These are phyloP conservation scores for Sordariomycetes sp. DNA, from an alignment of 2,329 filamentous ascomycete genomes.

Conservation along the genomic window DNA sequence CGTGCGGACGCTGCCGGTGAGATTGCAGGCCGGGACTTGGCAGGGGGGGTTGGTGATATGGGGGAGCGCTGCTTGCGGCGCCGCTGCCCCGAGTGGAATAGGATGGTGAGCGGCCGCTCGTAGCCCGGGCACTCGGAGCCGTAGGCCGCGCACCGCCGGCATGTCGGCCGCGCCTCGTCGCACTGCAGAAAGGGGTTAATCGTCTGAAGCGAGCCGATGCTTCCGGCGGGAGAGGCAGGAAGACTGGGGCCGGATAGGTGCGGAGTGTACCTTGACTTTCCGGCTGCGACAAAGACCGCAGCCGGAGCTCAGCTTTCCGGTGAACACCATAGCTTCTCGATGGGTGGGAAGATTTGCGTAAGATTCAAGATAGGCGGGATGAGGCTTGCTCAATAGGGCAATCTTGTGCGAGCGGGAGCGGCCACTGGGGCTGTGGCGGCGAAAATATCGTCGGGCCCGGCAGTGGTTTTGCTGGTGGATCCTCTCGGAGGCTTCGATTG, in stretches of 20 bases:
- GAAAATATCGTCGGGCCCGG: neutral
- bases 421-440: no score
- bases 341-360: neutral
- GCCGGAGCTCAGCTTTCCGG: neutral
- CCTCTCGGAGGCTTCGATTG: neutral
- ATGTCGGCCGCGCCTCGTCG: neutral
- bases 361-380: neutral
- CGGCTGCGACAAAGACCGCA: neutral
- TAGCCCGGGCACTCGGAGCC: neutral
- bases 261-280: neutral
- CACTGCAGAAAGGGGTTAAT: neutral
- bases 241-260: neutral
- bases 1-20: neutral
- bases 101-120: neutral
- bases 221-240: neutral
- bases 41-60: neutral
- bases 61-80: neutral
- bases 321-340: neutral
- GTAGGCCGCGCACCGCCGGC: neutral
- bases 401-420: neutral
- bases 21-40: neutral
- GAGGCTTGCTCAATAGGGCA: neutral
- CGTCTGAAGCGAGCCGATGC: neutral
- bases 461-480: no score
- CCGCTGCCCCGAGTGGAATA: neutral